phyloP scores from a whole-genome alignment of 305 asterid genomes.

The Coffea humblotiana region DNA sequence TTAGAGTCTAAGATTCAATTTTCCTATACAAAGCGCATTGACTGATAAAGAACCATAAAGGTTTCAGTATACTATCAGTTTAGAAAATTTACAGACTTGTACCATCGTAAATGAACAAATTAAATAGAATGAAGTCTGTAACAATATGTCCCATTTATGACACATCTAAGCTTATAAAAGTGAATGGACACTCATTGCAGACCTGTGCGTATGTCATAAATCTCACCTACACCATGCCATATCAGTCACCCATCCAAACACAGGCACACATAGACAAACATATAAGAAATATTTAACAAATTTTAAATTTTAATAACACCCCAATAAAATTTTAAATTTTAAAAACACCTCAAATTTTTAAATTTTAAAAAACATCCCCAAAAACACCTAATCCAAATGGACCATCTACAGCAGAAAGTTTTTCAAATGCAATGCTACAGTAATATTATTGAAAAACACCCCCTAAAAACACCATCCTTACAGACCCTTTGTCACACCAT shows the following conservation, averaged over 20 bases:
- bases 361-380: too few relatives aligned
- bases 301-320: too few relatives aligned
- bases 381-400: too few relatives aligned
- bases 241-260: neutral
- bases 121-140: neutral
- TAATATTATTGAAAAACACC: neutral
- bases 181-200: neutral
- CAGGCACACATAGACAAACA: neutral
- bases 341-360: too few relatives aligned
- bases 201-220: neutral
- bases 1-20: neutral
- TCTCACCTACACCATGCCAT: neutral
- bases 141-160: neutral
- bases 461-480: neutral
- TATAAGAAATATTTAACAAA: too few relatives aligned
- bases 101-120: neutral
- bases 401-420: too few relatives aligned
- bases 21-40: neutral
- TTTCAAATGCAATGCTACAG: too few relatives aligned
- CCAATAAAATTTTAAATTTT: too few relatives aligned
- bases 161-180: neutral
- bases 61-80: neutral
- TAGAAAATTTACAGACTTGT: neutral
- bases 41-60: neutral
- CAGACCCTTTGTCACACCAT: neutral